A percentile compares a stretch with the other conserved stretches of the same genome.
Conservation (phyloP, 177 flowering plant species). For the Vitis hybrid region DNA sequence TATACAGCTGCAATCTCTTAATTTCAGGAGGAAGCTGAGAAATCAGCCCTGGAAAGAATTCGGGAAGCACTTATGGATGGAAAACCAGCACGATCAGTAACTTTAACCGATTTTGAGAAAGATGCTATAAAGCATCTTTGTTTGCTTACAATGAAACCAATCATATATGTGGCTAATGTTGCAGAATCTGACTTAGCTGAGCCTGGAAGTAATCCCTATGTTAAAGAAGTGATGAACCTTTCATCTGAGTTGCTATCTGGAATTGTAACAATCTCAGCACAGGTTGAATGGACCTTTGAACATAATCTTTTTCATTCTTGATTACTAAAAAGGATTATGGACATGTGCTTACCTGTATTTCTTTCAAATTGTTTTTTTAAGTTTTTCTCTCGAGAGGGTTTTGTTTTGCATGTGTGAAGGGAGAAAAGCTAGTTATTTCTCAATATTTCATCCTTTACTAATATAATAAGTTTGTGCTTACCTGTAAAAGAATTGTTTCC, state of each 20-base stretch:
- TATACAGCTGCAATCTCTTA: neutral
- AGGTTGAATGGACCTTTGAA: conserved; percentile 44
- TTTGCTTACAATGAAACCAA: conserved; percentile 94
- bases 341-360: neutral
- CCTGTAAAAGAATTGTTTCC: neutral
- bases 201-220: conserved; percentile 63
- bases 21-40: conserved; percentile 92
- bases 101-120: conserved; percentile 76
- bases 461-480: no score
- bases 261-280: conserved; percentile 84
- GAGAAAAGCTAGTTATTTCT: neutral
- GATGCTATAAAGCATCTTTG: conserved; percentile 88
- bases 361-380: neutral
- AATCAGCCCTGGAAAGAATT: conserved; percentile 76
- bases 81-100: conserved; percentile 90
- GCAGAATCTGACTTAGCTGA: conserved; percentile 90
- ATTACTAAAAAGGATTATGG: neutral
- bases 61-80: conserved; percentile 86
- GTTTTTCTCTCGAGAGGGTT: neutral
- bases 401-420: neutral
- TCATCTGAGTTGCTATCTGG: conserved; percentile 79
- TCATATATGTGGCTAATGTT: conserved; percentile 89
- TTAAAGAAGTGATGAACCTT: conserved; percentile 64
- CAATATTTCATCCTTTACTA: no score
- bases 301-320: neutral